Percentiles rank a stretch among this genome's conserved stretches.
These are phyloP conservation scores for Trypanosoma cruzi DNA, from an alignment of 208 protist genomes.

Conservation along the genomic window DNA sequence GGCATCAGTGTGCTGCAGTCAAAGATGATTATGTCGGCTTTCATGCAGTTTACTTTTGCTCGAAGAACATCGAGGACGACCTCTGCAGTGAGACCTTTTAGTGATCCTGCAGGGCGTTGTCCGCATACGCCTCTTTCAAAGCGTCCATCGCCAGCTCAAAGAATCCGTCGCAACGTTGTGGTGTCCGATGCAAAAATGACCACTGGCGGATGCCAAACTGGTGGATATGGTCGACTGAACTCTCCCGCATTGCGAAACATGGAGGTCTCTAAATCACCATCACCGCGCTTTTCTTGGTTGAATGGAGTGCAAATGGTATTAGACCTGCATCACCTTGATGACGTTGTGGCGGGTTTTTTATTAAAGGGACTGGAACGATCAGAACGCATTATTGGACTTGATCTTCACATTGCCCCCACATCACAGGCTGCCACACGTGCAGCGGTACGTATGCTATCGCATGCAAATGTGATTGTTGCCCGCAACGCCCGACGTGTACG, in stretches of 20 bases:
- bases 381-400: constrained; percentile 31
- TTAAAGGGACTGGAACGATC: constrained; percentile 25
- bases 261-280: neutral
- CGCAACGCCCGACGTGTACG: constrained; percentile 18
- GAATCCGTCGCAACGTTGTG: neutral
- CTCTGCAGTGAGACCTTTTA: neutral
- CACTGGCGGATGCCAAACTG: neutral
- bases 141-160: neutral
- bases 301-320: constrained; percentile 31
- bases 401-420: constrained; percentile 18
- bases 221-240: constrained; percentile 2
- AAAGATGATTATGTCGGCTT: constrained; percentile 50
- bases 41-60: constrained; percentile 38
- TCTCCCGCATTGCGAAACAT: neutral
- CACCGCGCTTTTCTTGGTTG: neutral
- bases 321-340: constrained; percentile 32
- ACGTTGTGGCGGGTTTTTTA: constrained; percentile 31
- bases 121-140: neutral
- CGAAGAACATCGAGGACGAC: constrained; percentile 2
- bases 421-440: constrained; percentile 19
- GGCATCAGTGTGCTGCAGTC: constrained; percentile 53
- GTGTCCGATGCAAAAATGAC: neutral
- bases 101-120: neutral
- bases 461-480: constrained; percentile 15
- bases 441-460: constrained; percentile 17